phyloP scores from a whole-genome alignment of 2,329 filamentous ascomycete species.

The Zymoseptoria ardabiliae region DNA sequence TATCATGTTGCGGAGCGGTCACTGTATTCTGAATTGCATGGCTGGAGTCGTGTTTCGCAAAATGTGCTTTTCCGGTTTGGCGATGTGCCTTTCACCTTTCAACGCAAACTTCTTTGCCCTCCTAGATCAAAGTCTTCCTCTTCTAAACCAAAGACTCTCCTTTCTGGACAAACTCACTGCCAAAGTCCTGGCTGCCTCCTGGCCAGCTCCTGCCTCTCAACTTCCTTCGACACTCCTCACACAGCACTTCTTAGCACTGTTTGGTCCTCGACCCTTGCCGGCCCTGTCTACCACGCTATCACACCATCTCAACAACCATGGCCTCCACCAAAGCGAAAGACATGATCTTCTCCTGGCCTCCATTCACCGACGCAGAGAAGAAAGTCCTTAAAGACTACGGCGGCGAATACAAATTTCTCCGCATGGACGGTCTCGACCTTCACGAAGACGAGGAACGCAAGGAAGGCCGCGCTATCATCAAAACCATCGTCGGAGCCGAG shows the following conservation, averaged over 20 bases:
- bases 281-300: background rate
- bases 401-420: slow-evolving; percentile 32
- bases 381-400: slow-evolving; percentile 31
- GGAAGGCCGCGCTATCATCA: slow-evolving; percentile 28
- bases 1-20: no score
- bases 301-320: background rate
- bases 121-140: no score
- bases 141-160: no score
- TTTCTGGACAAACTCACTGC: no score
- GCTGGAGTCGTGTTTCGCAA: background rate
- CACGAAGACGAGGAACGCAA: slow-evolving; percentile 35
- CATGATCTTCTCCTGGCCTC: background rate
- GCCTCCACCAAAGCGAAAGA: background rate
- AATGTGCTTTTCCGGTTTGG: background rate
- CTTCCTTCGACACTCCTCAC: background rate
- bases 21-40: no score
- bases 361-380: slow-evolving; percentile 20
- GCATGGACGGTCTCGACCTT: no score
- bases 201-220: no score
- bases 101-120: no score
- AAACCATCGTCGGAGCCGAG: slow-evolving; percentile 30
- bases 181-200: no score
- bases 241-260: background rate
- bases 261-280: background rate
- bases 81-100: background rate